Evolutionary conservation across 2,329 filamentous ascomycete species (phyloP).

Genomic region (Ilyonectria sp.): DNA sequence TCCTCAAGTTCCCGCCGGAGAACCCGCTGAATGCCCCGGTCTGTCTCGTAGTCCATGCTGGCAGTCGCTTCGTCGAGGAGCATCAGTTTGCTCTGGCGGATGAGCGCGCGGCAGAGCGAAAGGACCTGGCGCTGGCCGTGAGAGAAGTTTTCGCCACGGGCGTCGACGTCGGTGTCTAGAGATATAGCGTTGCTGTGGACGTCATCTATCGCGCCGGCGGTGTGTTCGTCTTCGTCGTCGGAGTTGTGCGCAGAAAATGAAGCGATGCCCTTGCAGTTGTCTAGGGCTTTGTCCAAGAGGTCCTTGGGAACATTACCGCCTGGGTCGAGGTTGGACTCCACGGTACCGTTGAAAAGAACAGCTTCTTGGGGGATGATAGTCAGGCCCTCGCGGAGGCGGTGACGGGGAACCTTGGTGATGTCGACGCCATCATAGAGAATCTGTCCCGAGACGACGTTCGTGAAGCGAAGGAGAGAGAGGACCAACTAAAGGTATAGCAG

Average conservation of each 20-base stretch:
- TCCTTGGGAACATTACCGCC: constrained; percentile 69
- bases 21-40: constrained; percentile 69
- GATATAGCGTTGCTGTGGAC: constrained; percentile 45
- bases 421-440: constrained; percentile 71
- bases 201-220: constrained; percentile 13
- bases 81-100: constrained; percentile 69
- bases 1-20: constrained; percentile 65
- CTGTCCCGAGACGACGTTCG: constrained; percentile 65
- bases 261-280: constrained; percentile 73
- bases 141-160: constrained; percentile 69
- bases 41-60: constrained; percentile 72
- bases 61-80: constrained; percentile 73
- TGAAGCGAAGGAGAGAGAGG: constrained; percentile 69
- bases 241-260: constrained; percentile 62
- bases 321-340: constrained; percentile 75
- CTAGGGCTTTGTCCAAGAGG: constrained; percentile 71
- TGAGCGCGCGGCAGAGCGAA: constrained; percentile 69
- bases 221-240: constrained; percentile 47
- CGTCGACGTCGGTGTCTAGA: constrained; percentile 64
- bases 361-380: constrained; percentile 74
- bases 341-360: constrained; percentile 68
- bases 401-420: constrained; percentile 66
- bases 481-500: constrained; percentile 55
- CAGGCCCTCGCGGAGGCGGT: constrained; percentile 66
- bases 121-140: constrained; percentile 73